These are phyloP conservation scores for Stagonosporopsis vannaccii DNA, from an alignment of 2,329 filamentous ascomycete genomes.

Conservation along the genomic window DNA sequence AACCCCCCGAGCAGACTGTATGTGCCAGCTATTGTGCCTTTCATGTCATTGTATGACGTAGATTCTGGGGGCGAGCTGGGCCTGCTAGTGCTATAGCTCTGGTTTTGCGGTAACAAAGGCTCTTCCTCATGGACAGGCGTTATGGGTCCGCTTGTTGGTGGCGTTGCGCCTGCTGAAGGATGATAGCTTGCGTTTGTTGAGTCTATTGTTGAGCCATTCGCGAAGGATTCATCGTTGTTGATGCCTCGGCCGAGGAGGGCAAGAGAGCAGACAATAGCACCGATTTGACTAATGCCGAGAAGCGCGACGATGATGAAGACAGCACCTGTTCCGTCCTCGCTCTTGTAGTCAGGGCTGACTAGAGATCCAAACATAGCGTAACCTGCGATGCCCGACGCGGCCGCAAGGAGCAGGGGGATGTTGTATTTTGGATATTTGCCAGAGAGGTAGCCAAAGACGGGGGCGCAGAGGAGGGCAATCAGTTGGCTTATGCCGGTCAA, in stretches of 20 bases:
- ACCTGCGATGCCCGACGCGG: slow-evolving; percentile 76
- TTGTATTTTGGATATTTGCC: slow-evolving; percentile 71
- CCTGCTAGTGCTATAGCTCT: slow-evolving; percentile 24
- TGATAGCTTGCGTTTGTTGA: slow-evolving; percentile 30
- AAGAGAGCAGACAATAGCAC: slow-evolving; percentile 94
- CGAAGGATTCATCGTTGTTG: slow-evolving; percentile 56
- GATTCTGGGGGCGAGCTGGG: slow-evolving; percentile 14
- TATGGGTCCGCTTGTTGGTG: slow-evolving; percentile 39
- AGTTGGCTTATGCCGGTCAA: slow-evolving; percentile 90
- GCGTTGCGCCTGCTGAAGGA: slow-evolving; percentile 45
- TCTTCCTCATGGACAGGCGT: slow-evolving; percentile 40
- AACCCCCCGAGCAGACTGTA: slow-evolving; percentile 91
- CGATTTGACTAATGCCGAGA: slow-evolving; percentile 92
- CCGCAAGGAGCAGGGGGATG: slow-evolving; percentile 75
- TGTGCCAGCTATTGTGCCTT: slow-evolving; percentile 92
- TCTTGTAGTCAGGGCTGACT: slow-evolving; percentile 75
- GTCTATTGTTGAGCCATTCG: slow-evolving; percentile 12
- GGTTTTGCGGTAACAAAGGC: slow-evolving; percentile 32
- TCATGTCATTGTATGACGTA: slow-evolving; percentile 66
- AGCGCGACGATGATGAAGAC: slow-evolving; percentile 81
- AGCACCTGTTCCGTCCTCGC: slow-evolving; percentile 69
- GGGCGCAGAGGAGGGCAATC: slow-evolving; percentile 82
- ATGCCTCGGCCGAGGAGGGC: slow-evolving; percentile 85
- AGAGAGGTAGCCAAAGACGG: slow-evolving; percentile 86
- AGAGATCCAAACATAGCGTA: slow-evolving; percentile 81